A percentile compares a stretch with the other conserved stretches of the same genome.
These are phyloP conservation scores for Entomortierella parvispora DNA, from an alignment of 192 early-diverging fungal species.

Conservation along the genomic window DNA sequence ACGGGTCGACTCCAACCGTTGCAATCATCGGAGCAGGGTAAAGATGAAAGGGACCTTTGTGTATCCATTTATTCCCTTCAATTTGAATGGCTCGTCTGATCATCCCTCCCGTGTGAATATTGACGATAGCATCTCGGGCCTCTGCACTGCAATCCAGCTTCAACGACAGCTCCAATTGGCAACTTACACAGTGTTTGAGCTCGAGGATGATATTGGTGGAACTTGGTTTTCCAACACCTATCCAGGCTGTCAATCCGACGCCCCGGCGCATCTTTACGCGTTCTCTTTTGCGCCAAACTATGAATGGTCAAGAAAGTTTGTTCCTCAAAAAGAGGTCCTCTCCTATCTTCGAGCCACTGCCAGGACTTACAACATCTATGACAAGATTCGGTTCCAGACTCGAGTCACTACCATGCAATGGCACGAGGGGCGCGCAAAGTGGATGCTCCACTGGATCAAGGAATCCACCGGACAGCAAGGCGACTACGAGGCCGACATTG, in stretches of 20 bases:
- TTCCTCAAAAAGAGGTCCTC: slow-evolving; percentile 21
- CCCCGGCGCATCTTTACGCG: slow-evolving; percentile 52
- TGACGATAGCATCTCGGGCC: slow-evolving; percentile 24
- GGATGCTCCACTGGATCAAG: slow-evolving; percentile 36
- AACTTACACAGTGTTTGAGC: slow-evolving; percentile 54
- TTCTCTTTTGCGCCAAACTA: slow-evolving; percentile 59
- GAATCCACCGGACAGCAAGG: slow-evolving; percentile 11
- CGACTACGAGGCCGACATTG: slow-evolving; percentile 31
- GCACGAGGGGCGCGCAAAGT: slow-evolving; percentile 30
- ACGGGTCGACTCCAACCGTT: slow-evolving; percentile 31
- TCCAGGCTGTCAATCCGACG: slow-evolving; percentile 57
- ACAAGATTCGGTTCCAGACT: slow-evolving; percentile 50
- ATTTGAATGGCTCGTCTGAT: not conserved
- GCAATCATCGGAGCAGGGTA: slow-evolving; percentile 48
- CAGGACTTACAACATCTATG: slow-evolving; percentile 42
- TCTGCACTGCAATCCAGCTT: slow-evolving; percentile 58
- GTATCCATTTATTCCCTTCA: not conserved
- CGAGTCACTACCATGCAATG: slow-evolving; percentile 32
- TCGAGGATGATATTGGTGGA: slow-evolving; percentile 50
- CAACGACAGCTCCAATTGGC: slow-evolving; percentile 49
- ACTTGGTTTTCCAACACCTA: slow-evolving; percentile 56
- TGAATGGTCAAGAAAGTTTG: slow-evolving; percentile 52
- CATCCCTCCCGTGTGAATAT: too few species aligned
- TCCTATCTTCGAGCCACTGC: slow-evolving; percentile 33
- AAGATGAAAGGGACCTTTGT: not conserved